Base-by-base conservation (phyloP, 2,329 filamentous ascomycete species). In the Bipolaris gigantea region DNA sequence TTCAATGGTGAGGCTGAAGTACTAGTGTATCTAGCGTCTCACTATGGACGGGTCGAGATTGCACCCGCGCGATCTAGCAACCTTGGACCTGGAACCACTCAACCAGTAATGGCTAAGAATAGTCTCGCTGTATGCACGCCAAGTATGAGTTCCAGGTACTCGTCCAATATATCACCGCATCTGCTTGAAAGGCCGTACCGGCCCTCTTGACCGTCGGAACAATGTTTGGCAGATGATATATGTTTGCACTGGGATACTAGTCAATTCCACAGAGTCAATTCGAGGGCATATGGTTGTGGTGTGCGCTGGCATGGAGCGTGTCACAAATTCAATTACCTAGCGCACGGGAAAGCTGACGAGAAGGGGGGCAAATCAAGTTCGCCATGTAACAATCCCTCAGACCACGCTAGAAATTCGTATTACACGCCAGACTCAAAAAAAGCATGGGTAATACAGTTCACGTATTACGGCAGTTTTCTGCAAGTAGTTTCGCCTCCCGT, bases 31-130 rank as follows among this genome's bases (percentile, higher is more conserved):
- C 30, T 23, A 48, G 32, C 32, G 55, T 52, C 48, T 40, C 47
- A 55, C 52, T 58, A 63, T 61, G 45, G 49, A 50, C 62, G 60
- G 61, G 53, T 55, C 45, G 56, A 67, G 62, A 68, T 65, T 67
- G 39, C 51, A 36, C 18, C 25, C 25, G 36, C 41, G 38, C 38
- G 50, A 53, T 57, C 52, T 48, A 21, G 13, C 8, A 19, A 44
- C 40, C 44, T 56, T 18, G 43, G 57, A 46, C 46, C 53, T 48
- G 58, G 56, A 57, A 52, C 47, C 32, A 16, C 36, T 15, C 25
- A 36, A 30, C 50, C 39, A 42, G 32, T 32, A 27, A 32, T 16
- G 15, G 30, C 50, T 54, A 58, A 61, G 49, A 61, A 61, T 57
- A 57, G 48, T 7, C 33, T 40, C 9, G 16, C 27, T 25, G 21